phyloP scores from a whole-genome alignment of 805 yeast species.

The Dipodascus geniculatus region DNA sequence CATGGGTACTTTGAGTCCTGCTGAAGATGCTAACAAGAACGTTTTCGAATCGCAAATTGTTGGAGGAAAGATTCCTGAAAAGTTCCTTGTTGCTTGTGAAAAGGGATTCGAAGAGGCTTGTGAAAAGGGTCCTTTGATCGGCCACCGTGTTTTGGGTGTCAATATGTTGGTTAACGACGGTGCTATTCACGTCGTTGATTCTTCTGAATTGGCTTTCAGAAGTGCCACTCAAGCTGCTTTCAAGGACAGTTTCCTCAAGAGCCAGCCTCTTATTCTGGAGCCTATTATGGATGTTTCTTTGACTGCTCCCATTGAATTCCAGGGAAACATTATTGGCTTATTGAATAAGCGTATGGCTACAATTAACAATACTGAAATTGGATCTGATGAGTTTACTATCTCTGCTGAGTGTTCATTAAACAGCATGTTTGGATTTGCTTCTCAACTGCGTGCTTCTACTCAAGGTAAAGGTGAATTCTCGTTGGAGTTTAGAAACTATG shows the following conservation, averaged over 20 bases:
- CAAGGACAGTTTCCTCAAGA: conserved; percentile 74
- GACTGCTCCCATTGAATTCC: conserved; percentile 94
- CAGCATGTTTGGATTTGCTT: conserved; percentile 92
- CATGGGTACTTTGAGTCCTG: conserved; percentile 64
- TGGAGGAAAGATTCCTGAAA: conserved; percentile 95
- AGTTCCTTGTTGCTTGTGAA: conserved; percentile 84
- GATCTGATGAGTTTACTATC: conserved; percentile 86
- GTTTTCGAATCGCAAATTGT: conserved; percentile 77
- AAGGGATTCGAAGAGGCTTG: conserved; percentile 92
- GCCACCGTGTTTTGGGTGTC: conserved; percentile 87
- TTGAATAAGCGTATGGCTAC: conserved; percentile 87
- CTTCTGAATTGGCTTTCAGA: conserved; percentile 90
- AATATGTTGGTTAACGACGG: conserved; percentile 94
- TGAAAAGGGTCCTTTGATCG: conserved; percentile 93
- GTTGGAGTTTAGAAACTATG: conserved; percentile 84
- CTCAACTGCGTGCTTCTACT: conserved; percentile 87
- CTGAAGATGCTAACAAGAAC: conserved; percentile 32
- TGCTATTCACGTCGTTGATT: conserved; percentile 93
- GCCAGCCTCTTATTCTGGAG: conserved; percentile 83
- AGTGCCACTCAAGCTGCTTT: conserved; percentile 88
- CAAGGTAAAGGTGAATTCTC: conserved; percentile 99
- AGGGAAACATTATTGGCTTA: conserved; percentile 82
- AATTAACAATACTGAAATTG: conserved; percentile 88
- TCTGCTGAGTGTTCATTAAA: conserved; percentile 94
- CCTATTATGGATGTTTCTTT: conserved; percentile 93